Conservation (phyloP, 2,329 filamentous ascomycete species). For the Penicillium sp. region DNA sequence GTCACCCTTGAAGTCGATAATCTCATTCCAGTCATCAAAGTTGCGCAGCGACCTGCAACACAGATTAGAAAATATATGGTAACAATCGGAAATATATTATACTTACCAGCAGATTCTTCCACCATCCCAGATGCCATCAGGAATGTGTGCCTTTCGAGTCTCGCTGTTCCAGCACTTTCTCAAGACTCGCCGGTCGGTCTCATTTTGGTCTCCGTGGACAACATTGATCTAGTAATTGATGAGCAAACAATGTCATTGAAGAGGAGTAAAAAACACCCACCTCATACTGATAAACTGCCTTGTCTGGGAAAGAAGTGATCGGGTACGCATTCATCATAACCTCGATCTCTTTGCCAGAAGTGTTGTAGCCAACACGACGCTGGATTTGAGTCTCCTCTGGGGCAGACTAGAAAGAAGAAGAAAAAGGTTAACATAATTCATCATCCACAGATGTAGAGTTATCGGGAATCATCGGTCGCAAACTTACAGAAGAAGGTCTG, state of each 20-base stretch:
- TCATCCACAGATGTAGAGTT: background rate
- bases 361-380: conserved; percentile 49
- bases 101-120: conserved; percentile 79
- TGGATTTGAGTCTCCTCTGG: background rate
- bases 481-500: background rate
- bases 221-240: conserved; percentile 58
- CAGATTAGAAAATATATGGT: conserved; percentile 27
- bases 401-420: background rate
- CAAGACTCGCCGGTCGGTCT: conserved; percentile 54
- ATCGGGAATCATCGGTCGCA: background rate
- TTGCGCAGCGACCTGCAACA: conserved; percentile 37
- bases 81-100: conserved; percentile 29
- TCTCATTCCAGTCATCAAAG: conserved; percentile 48
- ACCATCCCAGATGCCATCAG: conserved; percentile 69
- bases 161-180: conserved; percentile 73
- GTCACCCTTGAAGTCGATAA: conserved; percentile 71
- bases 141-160: conserved; percentile 19
- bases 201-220: conserved; percentile 62
- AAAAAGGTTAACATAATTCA: background rate
- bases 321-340: conserved; percentile 73
- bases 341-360: conserved; percentile 53
- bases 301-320: conserved; percentile 59
- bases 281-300: conserved; percentile 78
- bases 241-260: conserved; percentile 5
- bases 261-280: conserved; percentile 51